phyloP scores from a whole-genome alignment of 768 basidiomycete genomes.

The Saitozyma podzolica region DNA sequence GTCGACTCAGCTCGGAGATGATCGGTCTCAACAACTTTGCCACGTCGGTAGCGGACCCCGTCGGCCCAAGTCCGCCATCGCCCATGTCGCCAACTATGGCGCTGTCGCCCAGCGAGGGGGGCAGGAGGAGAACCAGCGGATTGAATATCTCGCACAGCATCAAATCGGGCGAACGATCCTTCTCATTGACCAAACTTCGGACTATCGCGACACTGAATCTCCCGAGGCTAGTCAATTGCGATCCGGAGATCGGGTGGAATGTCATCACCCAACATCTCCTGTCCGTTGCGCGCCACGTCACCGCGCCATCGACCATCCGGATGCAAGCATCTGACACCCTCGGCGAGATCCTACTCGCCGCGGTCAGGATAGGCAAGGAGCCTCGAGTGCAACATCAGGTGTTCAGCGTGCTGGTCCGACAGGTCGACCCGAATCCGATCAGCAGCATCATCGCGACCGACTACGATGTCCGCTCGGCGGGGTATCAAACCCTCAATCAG shows the following conservation, averaged over 20 bases:
- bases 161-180: conserved; percentile 75
- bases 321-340: conserved; percentile 84
- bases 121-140: conserved; percentile 75
- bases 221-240: conserved; percentile 78
- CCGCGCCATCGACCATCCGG: conserved; percentile 71
- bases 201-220: conserved; percentile 79
- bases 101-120: conserved; percentile 19
- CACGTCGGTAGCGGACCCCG: neutral
- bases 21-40: conserved; percentile 68
- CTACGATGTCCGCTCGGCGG: conserved; percentile 78
- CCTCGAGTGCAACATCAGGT: conserved; percentile 73
- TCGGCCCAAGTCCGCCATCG: neutral
- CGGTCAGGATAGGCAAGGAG: conserved; percentile 51
- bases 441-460: conserved; percentile 59
- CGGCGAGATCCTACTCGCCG: conserved; percentile 75
- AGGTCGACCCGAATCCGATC: conserved; percentile 60
- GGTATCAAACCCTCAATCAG: conserved; percentile 81
- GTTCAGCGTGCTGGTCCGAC: conserved; percentile 77
- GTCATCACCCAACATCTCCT: conserved; percentile 77
- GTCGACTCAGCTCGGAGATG: conserved; percentile 87
- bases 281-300: conserved; percentile 67
- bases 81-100: conserved; percentile 13
- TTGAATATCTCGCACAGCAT: conserved; percentile 78
- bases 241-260: conserved; percentile 81
- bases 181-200: conserved; percentile 85